Evolutionary conservation across 441 rosid genomes (phyloP).

Genomic region (Pelargonium myrrhifolium): DNA sequence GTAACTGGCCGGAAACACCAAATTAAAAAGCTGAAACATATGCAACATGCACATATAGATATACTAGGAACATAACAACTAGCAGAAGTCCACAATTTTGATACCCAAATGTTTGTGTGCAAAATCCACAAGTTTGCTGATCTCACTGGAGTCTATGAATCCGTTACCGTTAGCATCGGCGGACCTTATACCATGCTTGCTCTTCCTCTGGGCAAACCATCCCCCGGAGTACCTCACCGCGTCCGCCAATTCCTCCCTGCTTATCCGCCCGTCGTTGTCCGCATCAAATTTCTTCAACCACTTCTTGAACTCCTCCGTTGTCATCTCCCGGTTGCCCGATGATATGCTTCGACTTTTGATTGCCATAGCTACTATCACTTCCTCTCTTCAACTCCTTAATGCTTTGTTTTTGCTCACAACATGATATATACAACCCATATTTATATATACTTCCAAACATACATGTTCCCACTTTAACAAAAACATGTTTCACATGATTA

Average conservation of each 20-base stretch:
- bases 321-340: conserved; percentile 22
- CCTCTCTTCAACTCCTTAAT: too few species aligned
- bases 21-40: too few species aligned
- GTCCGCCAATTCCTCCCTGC: conserved; percentile 30
- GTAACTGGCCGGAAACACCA: too few species aligned
- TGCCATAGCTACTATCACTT: too few species aligned
- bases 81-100: conserved; percentile 15
- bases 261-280: conserved; percentile 27
- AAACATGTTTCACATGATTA: too few species aligned
- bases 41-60: too few species aligned
- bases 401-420: too few species aligned
- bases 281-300: conserved; percentile 27
- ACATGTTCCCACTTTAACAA: too few species aligned
- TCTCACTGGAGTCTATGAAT: conserved; percentile 30
- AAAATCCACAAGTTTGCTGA: conserved; percentile 26
- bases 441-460: too few species aligned
- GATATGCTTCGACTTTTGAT: conserved; percentile 3
- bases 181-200: conserved; percentile 15
- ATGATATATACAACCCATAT: too few species aligned
- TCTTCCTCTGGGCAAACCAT: conserved; percentile 30
- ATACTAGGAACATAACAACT: too few species aligned
- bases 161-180: conserved; percentile 34
- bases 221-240: conserved; percentile 25
- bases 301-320: conserved; percentile 24
- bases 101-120: conserved; percentile 28